Evolutionary conservation across 2,329 filamentous ascomycete genomes (phyloP), one percentile per base, ranked within the genome.

Genomic region (Dothiorella sarmentorum): DNA sequence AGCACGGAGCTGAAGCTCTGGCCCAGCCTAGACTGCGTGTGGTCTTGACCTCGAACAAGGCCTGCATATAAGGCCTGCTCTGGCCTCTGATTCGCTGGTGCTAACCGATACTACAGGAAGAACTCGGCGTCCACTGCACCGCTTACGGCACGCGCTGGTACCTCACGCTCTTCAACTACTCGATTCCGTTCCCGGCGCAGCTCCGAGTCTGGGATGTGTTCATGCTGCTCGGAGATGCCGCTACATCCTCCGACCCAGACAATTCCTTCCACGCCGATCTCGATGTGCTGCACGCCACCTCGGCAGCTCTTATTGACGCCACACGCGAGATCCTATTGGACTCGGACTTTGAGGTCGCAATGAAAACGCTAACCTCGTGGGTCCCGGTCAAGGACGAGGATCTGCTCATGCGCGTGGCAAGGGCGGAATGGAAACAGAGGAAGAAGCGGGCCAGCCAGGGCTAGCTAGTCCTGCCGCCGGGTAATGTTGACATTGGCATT

Each of bases 131-230:
- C 65, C 85, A 90, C 40, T 85, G 90, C 17, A 96, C 91, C 2
- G 87, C 92, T n/a, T 99, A 97, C 70, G 94, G 92, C 29, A 97
- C 93, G 3, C 83, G 92, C 55, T 99, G 94, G 94, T 99, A 99
- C 71, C 81, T 99, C 53, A 99, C 94, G 2, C 80, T 99, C 7
- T 99, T 99, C 81, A 97, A 97, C 74, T 88, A 97, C 68, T 95
- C 91, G 15, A 90, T 99, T 53, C 94, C 94, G 0, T 99, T 97
- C 67, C 83, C 90, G 0, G 92, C 93, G 3, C 94, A 97, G 73
- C 85, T 99, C 33, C 88, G 94, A 49, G 89, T 99, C 15, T 99
- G 94, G 94, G 94, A 99, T 69, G 89, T 97, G 1, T 97, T 97
- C 75, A 91, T 99, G 83, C 84, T 99, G 13, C 83, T 97, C 11